phyloP scores from a whole-genome alignment of 2,329 filamentous ascomycete species.

The Verticillium longisporum region DNA sequence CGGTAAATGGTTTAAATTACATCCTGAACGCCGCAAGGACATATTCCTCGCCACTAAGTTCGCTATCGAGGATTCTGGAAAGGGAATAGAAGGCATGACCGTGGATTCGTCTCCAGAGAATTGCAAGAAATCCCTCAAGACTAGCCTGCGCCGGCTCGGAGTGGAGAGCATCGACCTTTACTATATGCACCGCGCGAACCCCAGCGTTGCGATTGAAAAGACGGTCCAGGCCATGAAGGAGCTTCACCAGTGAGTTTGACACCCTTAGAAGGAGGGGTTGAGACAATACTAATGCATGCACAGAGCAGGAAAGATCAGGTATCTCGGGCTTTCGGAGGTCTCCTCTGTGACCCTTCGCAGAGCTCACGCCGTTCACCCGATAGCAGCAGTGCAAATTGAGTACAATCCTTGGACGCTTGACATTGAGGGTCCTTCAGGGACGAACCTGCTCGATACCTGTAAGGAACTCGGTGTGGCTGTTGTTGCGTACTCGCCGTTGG shows the following conservation, averaged over 20 bases:
- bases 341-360: slow-evolving; percentile 37
- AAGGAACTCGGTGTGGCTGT: slow-evolving; percentile 36
- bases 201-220: slow-evolving; percentile 32
- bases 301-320: slow-evolving; percentile 42
- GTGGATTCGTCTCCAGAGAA: slow-evolving; percentile 29
- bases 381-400: slow-evolving; percentile 42
- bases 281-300: not conserved
- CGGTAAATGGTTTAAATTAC: slow-evolving; percentile 42
- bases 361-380: slow-evolving; percentile 38
- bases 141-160: slow-evolving; percentile 28
- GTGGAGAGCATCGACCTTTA: slow-evolving; percentile 34
- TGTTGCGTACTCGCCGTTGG: slow-evolving; percentile 32
- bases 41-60: slow-evolving; percentile 42
- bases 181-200: slow-evolving; percentile 32
- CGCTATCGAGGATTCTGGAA: slow-evolving; percentile 4
- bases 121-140: slow-evolving; percentile 26
- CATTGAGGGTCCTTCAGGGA: slow-evolving; percentile 31
- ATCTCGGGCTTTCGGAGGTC: slow-evolving; percentile 41
- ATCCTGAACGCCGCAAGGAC: slow-evolving; percentile 36
- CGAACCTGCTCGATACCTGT: slow-evolving; percentile 31
- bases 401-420: slow-evolving; percentile 39
- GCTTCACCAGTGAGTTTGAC: slow-evolving; percentile 22
- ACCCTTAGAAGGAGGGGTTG: not conserved
- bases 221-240: slow-evolving; percentile 33
- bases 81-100: too few species aligned